Evolutionary conservation across 192 early-diverging fungal genomes (phyloP), one percentile per base, ranked within the genome.

Genomic region (Entrophospora sp.): DNA sequence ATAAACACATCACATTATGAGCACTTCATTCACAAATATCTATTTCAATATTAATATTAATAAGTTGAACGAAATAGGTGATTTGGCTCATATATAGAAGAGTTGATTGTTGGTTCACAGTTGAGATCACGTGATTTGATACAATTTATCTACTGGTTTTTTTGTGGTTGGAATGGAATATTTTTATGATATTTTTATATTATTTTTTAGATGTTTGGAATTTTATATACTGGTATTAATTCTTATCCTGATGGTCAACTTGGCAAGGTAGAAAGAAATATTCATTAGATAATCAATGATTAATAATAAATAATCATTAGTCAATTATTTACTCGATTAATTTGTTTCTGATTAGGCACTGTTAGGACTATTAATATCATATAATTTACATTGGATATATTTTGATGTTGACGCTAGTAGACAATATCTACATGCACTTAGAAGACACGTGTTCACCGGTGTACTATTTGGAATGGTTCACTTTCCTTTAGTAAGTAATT

Each of bases 341-440:
- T 4, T 35, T 56, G 4, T 36, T 20, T 1, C 9, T 57, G 5
- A 30, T 57, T 45, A 63, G 52, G 73, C 75, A 7, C 28, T 68
- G 20, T 27, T 71, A 44, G 74, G 74, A 20, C 36, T 75, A 35
- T 13, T 75, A 27, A 56, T 77, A 25, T 75, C 75, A 7, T 76
- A 76, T 43, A 49, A 37, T 46, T 52, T 75, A 24, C 75, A 75
- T 43, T 75, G 73, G 73, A 71, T 75, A 40, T 75, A 75, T 55
- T 75, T 73, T 64, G 71, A 75, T 46, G 73, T 75, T 13, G 73
- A 75, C 35, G 73, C 73, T 12, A 62, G 57, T 32, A 24, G 63
- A 35, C 73, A 75, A 42, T 75, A 58, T 67, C 52, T 40, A 46
- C 73, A 75, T 57, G 73, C 73, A 40, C 35, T 75, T 9, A 46